These are phyloP conservation scores for Escallonia rubra DNA, from an alignment of 129 eudicot genomes.

Conservation along the genomic window DNA sequence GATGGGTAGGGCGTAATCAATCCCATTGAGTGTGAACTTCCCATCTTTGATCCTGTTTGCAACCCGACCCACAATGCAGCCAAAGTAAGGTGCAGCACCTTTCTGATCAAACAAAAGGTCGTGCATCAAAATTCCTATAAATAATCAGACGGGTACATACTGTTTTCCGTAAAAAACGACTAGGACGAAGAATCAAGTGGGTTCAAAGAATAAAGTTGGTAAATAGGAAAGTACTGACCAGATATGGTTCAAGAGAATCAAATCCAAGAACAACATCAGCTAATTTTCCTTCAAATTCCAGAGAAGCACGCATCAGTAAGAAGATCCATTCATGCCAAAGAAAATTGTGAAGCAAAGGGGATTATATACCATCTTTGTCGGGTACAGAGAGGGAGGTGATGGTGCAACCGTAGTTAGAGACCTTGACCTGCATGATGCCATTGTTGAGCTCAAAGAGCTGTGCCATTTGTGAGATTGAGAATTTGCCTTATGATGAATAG, in stretches of 20 bases:
- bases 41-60: constrained; percentile 98
- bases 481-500: too few relatives aligned
- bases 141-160: too few relatives aligned
- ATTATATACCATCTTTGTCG: constrained; percentile 61
- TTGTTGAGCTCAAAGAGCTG: constrained; percentile 81
- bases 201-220: not conserved
- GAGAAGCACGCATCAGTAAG: constrained; percentile 3
- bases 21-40: constrained; percentile 67
- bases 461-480: constrained; percentile 1
- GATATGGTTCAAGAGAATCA: constrained; percentile 80
- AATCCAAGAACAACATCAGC: constrained; percentile 97
- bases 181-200: not conserved
- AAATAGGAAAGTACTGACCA: constrained; percentile 30
- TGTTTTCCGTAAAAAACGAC: too few relatives aligned
- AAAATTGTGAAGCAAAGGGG: not conserved
- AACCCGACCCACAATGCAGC: constrained; percentile 96
- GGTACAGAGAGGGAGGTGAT: constrained; percentile 83
- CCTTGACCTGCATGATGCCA: constrained; percentile 62
- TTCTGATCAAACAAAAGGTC: constrained; percentile 33
- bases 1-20: constrained; percentile 51
- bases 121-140: too few relatives aligned
- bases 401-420: constrained; percentile 85
- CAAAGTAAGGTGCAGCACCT: constrained; percentile 74
- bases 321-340: not conserved
- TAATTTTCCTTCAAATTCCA: constrained; percentile 60